Evolutionary conservation across 139 green algal genomes (phyloP).

Genomic region (Monoraphidium neglectum): DNA sequence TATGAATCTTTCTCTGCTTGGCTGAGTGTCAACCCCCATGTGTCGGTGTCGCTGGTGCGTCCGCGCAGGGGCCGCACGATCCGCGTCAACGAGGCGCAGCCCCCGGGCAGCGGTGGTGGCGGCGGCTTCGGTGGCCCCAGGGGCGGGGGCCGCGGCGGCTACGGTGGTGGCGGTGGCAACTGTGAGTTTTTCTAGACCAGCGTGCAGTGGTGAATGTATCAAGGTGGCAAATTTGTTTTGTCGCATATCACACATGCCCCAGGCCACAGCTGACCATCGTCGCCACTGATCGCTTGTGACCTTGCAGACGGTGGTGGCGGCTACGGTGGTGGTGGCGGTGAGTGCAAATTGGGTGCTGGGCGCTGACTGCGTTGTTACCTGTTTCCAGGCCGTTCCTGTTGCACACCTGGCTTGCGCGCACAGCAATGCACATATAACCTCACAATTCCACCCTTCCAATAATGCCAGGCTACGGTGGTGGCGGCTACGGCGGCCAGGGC

Average conservation of each 20-base stretch:
- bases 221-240: not conserved
- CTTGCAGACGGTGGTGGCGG: conserved; percentile 2
- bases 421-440: too few relatives aligned
- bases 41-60: too few relatives aligned
- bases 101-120: conserved; percentile 20
- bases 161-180: conserved; percentile 23
- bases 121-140: conserved; percentile 4
- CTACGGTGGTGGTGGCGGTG: conserved; percentile 4
- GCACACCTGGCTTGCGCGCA: too few relatives aligned
- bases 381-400: too few relatives aligned
- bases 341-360: too few relatives aligned
- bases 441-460: too few relatives aligned
- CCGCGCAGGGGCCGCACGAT: conserved; percentile 34
- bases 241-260: not conserved
- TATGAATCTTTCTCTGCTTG: too few relatives aligned
- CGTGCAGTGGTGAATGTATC: conserved; percentile 3
- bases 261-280: not conserved
- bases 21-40: too few relatives aligned
- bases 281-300: not conserved
- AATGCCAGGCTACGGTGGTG: conserved; percentile 1
- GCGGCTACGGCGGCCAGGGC: not conserved
- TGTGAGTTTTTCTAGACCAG: too few relatives aligned
- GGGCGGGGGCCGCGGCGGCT: conserved; percentile 14
- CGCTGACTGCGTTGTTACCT: too few relatives aligned
- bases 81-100: conserved; percentile 59